Base-by-base conservation (phyloP, 371 early-diverging fungal species). In the Mortierella sp. region DNA sequence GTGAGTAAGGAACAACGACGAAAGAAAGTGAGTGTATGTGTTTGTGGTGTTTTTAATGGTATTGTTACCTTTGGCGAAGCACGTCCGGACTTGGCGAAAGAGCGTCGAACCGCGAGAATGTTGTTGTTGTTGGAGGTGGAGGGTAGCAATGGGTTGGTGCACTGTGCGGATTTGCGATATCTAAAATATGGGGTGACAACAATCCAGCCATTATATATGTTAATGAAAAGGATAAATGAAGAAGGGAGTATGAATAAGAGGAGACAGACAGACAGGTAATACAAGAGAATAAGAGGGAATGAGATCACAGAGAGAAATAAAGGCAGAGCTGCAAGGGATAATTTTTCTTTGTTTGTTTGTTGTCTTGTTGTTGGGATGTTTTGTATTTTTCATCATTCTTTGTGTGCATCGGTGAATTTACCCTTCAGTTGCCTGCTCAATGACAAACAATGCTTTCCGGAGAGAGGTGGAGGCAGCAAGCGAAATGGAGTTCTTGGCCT, bases 351-450 rank as follows among this genome's bases (percentile, higher is more conserved):
- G 14, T 65, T 65, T 65, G 11, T 63, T 63, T 47, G 7, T 47
- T 47, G 47, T 47, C 9, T 47, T 47, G 50, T 50, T 50, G 50
- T 50, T 50, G 16, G 42, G 42, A 3, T 38, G 42, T 38, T 38
- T 38, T 50, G 38, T 26, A 19, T 31, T n/a, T 4, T 38, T 68
- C 68, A 42, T 68, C 16, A 42, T 19, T 68, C 9, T 50, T 19
- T 55, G 38, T 16, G n/a, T 9, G 38, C 24, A 63, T 57, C 28
- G 50, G 34, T 26, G 72, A 24, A 50, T 54, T 31, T 84, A 84
- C 84, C 84, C 78, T 38, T 74, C 68, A 4, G 80, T 75, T 10
- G 73, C 21, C 10, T 57, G 75, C 55, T 81, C 84, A 70, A 80
- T 73, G 10, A 57, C 73, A 9, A 73, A 24, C 24, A 84, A 76